Percentiles rank a stretch among this genome's conserved stretches.
phyloP scores from a whole-genome alignment of 495 filamentous ascomycete species.

The Opeltia flavorubescens region DNA sequence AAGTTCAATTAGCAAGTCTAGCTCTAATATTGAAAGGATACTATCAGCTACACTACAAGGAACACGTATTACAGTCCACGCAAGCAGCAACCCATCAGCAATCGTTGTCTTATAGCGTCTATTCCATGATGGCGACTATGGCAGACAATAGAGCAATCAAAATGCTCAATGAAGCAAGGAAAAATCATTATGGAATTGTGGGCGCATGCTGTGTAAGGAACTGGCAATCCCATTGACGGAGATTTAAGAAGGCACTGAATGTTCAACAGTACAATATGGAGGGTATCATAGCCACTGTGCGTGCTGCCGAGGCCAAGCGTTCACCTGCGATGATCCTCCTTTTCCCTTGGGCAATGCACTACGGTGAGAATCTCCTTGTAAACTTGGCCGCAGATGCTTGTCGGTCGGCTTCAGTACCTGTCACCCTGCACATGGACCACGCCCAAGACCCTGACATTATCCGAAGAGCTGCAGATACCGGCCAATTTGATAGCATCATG shows the following conservation, averaged over 20 bases:
- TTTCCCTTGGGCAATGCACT: constrained; percentile 74
- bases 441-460: constrained; percentile 61
- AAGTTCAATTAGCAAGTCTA: too few species aligned
- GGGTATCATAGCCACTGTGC: constrained; percentile 64
- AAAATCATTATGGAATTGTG: constrained; percentile 53
- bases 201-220: constrained; percentile 42
- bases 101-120: too few species aligned
- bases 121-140: not conserved
- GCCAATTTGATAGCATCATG: constrained; percentile 69
- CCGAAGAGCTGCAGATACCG: constrained; percentile 46
- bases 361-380: constrained; percentile 48
- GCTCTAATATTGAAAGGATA: too few species aligned
- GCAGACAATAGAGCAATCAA: constrained; percentile 44
- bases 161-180: constrained; percentile 53
- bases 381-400: constrained; percentile 51
- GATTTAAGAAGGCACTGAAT: too few species aligned
- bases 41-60: too few species aligned
- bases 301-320: constrained; percentile 57
- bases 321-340: constrained; percentile 72
- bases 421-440: constrained; percentile 67
- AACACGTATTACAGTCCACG: too few species aligned
- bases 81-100: too few species aligned
- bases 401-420: constrained; percentile 49
- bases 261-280: constrained; percentile 76
- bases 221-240: not conserved